Evolutionary conservation across 1,284 basidiomycete species (phyloP).

Genomic region (Sanghuangporus sanghuang): DNA sequence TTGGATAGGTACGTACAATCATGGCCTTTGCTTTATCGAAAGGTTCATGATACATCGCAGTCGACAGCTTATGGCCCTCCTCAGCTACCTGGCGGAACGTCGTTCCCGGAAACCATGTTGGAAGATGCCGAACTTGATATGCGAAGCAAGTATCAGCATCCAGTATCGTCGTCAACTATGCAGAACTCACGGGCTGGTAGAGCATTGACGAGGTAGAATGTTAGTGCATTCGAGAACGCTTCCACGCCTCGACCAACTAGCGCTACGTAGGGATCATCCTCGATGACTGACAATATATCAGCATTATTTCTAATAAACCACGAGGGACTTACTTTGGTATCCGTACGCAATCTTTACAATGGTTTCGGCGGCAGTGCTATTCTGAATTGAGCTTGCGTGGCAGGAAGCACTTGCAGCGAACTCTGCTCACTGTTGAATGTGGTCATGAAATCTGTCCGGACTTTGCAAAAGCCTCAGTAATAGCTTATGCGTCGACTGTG

Average conservation of each 20-base stretch:
- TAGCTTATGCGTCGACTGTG: conserved; percentile 21
- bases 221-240: background rate
- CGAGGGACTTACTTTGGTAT: conserved; percentile 4
- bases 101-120: conserved; percentile 16
- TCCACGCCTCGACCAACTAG: background rate
- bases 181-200: conserved; percentile 22
- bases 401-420: background rate
- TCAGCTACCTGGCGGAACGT: conserved; percentile 46
- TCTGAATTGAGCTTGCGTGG: background rate
- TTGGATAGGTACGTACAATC: conserved; percentile 5
- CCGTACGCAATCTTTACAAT: conserved; percentile 17
- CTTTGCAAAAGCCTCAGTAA: conserved; percentile 20
- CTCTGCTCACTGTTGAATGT: conserved; percentile 22
- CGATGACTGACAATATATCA: background rate
- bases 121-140: conserved; percentile 6
- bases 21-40: conserved; percentile 3
- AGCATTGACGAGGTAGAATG: conserved; percentile 10
- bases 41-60: conserved; percentile 4
- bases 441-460: conserved; percentile 22
- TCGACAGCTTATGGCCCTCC: conserved; percentile 33
- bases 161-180: background rate
- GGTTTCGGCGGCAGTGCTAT: background rate
- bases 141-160: background rate
- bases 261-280: conserved; percentile 11
- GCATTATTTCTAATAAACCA: background rate